Evolutionary conservation across 2,329 filamentous ascomycete species (phyloP), one percentile per base, ranked within the genome.

Genomic region (Cryoendolithus antarcticus): DNA sequence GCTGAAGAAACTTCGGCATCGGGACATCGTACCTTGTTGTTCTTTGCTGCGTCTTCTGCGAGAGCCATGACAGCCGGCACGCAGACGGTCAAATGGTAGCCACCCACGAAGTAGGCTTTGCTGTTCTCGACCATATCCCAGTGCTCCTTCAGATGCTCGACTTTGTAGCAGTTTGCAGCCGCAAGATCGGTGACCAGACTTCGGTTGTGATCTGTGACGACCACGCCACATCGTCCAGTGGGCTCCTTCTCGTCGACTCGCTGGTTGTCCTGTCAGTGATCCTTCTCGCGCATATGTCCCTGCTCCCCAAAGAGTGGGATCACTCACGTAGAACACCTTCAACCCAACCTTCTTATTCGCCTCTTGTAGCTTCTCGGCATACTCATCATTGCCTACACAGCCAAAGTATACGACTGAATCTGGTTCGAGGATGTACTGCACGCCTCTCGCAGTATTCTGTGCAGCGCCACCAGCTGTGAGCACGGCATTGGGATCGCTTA

Each of bases 1-100:
- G n/a, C 9, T 7, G 1, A 5, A 4, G n/a, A n/a, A n/a, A n/a
- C n/a, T n/a, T 9, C 29, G 8, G 2, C 11, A n/a, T 27, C 33
- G 50, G 37, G 49, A 39, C 30, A 29, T 38, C 40, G 36, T 53
- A 75, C 71, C 77, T 98, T 98, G 74, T 96, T 81, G 63, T 85
- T 78, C 48, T 73, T 69, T 30, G 86, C 88, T 42, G 91, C 89
- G 67, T 96, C 83, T 64, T 93, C 80, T 51, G 82, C 89, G 36
- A 98, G 74, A 49, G 86, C 85, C 71, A 88, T 71, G 59, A 94
- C 86, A 49, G 91, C 89, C 13, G 82, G 79, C 33, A 89, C 86
- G 66, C 81, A 94, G 58, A 98, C 91, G 32, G 91, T 98, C 71
- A 98, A 76, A 71, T 98, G 91, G 71, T 86, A 98, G 34, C 91